Conservation (phyloP, 441 rosid genomes). For the Croton setiger region DNA sequence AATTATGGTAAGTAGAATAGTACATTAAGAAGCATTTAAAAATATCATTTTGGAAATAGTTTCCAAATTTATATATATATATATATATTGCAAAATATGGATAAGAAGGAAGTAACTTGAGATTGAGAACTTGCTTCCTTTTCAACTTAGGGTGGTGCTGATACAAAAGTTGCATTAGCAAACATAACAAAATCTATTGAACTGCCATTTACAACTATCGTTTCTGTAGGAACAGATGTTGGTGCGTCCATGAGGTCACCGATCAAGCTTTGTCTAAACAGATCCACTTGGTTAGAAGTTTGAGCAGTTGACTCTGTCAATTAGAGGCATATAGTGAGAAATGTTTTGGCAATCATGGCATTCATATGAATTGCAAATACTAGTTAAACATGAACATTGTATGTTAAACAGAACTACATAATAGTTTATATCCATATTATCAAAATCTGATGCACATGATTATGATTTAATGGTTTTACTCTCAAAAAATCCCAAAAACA, state of each 20-base stretch:
- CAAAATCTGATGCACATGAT: no score
- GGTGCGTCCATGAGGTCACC: constrained; percentile 80
- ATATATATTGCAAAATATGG: neutral
- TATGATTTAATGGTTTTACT: no score
- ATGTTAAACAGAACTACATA: neutral
- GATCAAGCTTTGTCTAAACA: constrained; percentile 70
- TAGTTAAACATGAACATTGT: neutral
- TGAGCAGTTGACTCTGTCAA: constrained; percentile 61
- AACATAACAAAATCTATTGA: constrained; percentile 73
- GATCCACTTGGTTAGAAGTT: constrained; percentile 68
- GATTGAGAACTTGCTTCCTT: constrained; percentile 42
- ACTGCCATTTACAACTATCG: constrained; percentile 41
- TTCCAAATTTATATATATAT: no score
- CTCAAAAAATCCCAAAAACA: no score
- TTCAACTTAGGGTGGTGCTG: constrained; percentile 59
- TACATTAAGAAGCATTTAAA: no score
- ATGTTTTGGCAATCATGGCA: neutral
- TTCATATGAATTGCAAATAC: neutral
- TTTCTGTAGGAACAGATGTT: constrained; percentile 48
- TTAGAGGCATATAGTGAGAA: constrained; percentile 11
- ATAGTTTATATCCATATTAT: no score
- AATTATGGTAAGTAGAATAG: no score
- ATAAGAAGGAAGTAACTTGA: constrained; percentile 44
- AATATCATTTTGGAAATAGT: no score
- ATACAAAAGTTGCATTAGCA: constrained; percentile 91